Percentiles rank a stretch among this genome's conserved stretches.
These are phyloP conservation scores for Fusarium sp. DNA, from an alignment of 2,329 filamentous ascomycete species.

Conservation along the genomic window DNA sequence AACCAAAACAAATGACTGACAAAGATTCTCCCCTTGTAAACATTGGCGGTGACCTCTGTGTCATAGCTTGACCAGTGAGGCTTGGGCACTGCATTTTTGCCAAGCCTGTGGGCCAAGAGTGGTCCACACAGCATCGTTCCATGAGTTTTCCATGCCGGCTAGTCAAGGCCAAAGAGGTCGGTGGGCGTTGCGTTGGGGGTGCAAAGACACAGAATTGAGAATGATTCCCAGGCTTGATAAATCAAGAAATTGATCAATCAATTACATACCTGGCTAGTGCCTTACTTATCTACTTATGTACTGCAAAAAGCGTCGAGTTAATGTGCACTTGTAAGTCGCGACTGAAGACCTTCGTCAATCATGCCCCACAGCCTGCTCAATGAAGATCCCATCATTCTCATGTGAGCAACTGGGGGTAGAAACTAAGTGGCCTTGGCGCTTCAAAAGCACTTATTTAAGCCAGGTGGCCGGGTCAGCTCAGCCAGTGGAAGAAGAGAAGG, in stretches of 20 bases:
- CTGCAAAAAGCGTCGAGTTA: no score
- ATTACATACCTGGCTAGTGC: no score
- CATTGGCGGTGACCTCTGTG: constrained; percentile 25
- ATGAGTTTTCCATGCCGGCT: constrained; percentile 27
- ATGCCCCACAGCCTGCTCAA: constrained; percentile 6
- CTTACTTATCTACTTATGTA: no score
- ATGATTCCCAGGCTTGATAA: not conserved
- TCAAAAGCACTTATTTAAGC: not conserved
- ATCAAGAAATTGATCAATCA: not conserved
- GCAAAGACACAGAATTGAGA: not conserved
- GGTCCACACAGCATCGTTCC: constrained; percentile 39
- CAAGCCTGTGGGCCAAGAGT: constrained; percentile 35
- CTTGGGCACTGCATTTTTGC: constrained; percentile 21
- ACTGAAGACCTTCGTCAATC: not conserved
- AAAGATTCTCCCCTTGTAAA: constrained; percentile 5
- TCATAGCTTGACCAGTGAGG: constrained; percentile 21
- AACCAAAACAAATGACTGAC: constrained; percentile 7
- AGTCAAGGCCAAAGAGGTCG: constrained; percentile 5
- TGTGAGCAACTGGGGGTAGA: constrained; percentile 12
- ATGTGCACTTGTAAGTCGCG: not conserved
- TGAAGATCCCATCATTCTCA: constrained; percentile 3
- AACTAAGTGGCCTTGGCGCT: not conserved
- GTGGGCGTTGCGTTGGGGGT: not conserved
- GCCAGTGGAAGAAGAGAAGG: not conserved
- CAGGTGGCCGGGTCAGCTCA: not conserved